Evolutionary conservation across 139 green algal genomes (phyloP), one percentile per base, ranked within the genome.

Genomic region (Volvox reticuliferus): DNA sequence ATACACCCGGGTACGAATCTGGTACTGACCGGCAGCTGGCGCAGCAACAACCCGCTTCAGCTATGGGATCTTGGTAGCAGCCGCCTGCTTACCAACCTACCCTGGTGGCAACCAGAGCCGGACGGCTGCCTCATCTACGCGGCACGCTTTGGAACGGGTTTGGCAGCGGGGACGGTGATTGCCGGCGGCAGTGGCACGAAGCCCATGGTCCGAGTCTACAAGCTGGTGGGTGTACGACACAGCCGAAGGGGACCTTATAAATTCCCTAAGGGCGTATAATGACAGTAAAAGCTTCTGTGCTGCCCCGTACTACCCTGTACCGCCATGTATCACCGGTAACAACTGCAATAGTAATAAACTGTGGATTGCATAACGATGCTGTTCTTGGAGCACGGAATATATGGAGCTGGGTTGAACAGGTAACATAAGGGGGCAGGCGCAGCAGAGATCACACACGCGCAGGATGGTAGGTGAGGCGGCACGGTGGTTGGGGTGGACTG

Each of bases 41-140:
- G 93, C 32, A 62, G 88, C 50, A 67, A 36, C 62, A 68, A 75
- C 33, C 92, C 92, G 32, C 79, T 95, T 50, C 89, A 95, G 91
- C 81, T 95, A 78, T 95, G 92, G 92, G 93, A 95, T 89, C 82
- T 93, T 30, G 85, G 91, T 81, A 93, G 44, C 33, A 88, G 90
- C 67, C 63, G 68, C 32, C 93, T 95, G 78, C 63, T 94, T 13
- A 95, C 91, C 37, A 94, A 94, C 90, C 90, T 94, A 82, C 92
- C 93, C 22, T 94, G 93, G 82, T 91, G 91, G 37, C 92, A 94
- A 77, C 89, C 86, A 26, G 81, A 94, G 91, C 86, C 36, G 22
- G 84, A 91, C 61, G 90, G 32, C 17, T 91, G 90, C 90, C 81
- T 91, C 75, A 81, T 92, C 30, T 95, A 95, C 90, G 91, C 90